These are phyloP conservation scores for Cupressus sempervirens DNA, from an alignment of 75 land plant species.

Conservation along the genomic window DNA sequence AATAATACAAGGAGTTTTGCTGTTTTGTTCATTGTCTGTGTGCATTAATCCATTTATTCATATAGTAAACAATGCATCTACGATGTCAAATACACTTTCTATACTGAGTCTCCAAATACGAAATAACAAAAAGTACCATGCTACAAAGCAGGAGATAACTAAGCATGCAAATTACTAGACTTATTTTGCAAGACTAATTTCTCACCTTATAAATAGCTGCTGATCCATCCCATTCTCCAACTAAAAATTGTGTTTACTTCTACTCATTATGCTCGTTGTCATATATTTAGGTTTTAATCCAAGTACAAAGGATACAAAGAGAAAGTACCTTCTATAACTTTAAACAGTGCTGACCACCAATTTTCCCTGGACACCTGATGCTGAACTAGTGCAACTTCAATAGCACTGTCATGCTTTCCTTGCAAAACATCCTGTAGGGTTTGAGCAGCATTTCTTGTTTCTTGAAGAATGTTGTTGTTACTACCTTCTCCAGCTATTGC, in stretches of 20 bases:
- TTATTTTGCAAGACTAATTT: no score
- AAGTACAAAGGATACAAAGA: neutral
- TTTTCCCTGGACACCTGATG: neutral
- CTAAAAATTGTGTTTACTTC: neutral
- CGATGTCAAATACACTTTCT: no score
- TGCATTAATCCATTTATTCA: no score
- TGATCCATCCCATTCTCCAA: neutral
- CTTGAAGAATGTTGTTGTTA: slow-evolving; percentile 59
- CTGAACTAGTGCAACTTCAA: slow-evolving; percentile 16
- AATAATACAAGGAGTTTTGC: no score
- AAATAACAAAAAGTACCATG: no score
- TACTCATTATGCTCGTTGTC: neutral
- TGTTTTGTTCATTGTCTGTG: no score
- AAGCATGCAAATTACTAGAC: no score
- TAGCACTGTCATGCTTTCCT: slow-evolving; percentile 68
- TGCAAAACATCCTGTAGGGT: slow-evolving; percentile 72
- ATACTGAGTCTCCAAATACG: no score
- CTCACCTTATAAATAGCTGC: neutral
- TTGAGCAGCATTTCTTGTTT: slow-evolving; percentile 66
- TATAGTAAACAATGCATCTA: no score
- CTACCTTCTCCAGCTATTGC: slow-evolving; percentile 37
- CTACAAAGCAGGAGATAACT: no score
- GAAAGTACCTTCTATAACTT: slow-evolving; percentile 77
- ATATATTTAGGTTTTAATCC: neutral
- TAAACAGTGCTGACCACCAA: slow-evolving; percentile 86